Percentiles rank a stretch among this genome's conserved stretches.
Evolutionary conservation across 768 basidiomycete genomes (phyloP).

Genomic region (Coprinopsis cinerea): DNA sequence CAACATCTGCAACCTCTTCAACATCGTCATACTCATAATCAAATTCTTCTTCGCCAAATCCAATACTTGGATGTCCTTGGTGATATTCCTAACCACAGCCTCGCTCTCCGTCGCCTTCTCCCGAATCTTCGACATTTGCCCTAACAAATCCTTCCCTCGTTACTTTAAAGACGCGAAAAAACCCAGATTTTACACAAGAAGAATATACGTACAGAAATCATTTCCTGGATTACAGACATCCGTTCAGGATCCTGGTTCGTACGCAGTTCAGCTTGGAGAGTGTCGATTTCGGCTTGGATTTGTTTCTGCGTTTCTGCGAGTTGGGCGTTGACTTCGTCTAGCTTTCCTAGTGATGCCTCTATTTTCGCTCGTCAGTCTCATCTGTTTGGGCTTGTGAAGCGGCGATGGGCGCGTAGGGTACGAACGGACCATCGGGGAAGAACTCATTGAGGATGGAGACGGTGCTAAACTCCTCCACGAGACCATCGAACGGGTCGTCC

Average conservation of each 20-base stretch:
- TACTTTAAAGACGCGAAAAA: slow-evolving; percentile 5
- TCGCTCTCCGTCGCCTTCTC: slow-evolving; percentile 98
- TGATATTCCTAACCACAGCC: slow-evolving; percentile 91
- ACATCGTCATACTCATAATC: slow-evolving; percentile 78
- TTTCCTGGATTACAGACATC: slow-evolving; percentile 90
- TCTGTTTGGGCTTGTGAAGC: no score
- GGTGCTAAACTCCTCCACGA: slow-evolving; percentile 53
- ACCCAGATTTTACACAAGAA: no score
- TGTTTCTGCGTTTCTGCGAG: slow-evolving; percentile 65
- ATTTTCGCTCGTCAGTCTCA: neutral
- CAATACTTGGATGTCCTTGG: slow-evolving; percentile 91
- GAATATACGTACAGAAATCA: slow-evolving; percentile 73
- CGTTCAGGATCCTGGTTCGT: slow-evolving; percentile 79
- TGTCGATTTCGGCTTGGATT: slow-evolving; percentile 66
- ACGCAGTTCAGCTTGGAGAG: slow-evolving; percentile 60
- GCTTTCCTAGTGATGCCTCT: slow-evolving; percentile 74
- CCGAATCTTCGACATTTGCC: slow-evolving; percentile 92
- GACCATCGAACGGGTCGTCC: slow-evolving; percentile 52
- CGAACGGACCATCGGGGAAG: slow-evolving; percentile 84
- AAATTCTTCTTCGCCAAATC: slow-evolving; percentile 94
- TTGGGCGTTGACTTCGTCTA: slow-evolving; percentile 64
- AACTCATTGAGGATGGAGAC: slow-evolving; percentile 58
- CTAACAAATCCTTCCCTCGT: slow-evolving; percentile 70
- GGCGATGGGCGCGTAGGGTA: slow-evolving; percentile 17
- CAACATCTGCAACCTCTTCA: slow-evolving; percentile 91